Evolutionary conservation across 1,284 basidiomycete species (phyloP).

Genomic region (Trametes sp.): DNA sequence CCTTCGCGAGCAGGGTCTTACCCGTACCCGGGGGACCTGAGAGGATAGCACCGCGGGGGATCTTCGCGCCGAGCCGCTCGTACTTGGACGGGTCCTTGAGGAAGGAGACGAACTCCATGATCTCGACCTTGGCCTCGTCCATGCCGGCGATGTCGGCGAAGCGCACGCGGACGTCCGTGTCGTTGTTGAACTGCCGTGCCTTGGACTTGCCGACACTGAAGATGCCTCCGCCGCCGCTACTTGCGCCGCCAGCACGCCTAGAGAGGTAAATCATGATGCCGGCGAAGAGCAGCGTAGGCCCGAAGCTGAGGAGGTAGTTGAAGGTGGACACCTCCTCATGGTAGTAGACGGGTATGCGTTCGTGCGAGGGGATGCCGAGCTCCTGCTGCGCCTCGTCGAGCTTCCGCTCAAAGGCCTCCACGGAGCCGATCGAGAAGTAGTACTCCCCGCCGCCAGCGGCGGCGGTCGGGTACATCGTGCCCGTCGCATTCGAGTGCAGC

Average conservation of each 20-base stretch:
- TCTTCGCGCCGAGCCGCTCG: slow-evolving; percentile 97
- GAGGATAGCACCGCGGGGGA: slow-evolving; percentile 97
- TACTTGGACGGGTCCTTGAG: slow-evolving; percentile 96
- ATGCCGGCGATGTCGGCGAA: slow-evolving; percentile 98
- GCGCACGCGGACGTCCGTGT: slow-evolving; percentile 92
- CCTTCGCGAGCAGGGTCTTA: slow-evolving; percentile 98
- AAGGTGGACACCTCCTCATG: slow-evolving; percentile 92
- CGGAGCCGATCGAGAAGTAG: slow-evolving; percentile 97
- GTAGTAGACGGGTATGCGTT: slow-evolving; percentile 97
- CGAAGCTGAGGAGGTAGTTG: slow-evolving; percentile 89
- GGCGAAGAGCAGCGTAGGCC: slow-evolving; percentile 91
- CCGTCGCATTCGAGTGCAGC: slow-evolving; percentile 86
- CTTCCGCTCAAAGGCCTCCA: slow-evolving; percentile 96
- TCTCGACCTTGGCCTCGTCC: slow-evolving; percentile 99
- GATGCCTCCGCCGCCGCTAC: slow-evolving; percentile 85
- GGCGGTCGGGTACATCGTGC: slow-evolving; percentile 70
- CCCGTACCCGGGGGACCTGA: slow-evolving; percentile 99
- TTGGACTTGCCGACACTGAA: slow-evolving; percentile 98
- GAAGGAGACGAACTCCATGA: slow-evolving; percentile 99
- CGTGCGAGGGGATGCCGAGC: slow-evolving; percentile 89
- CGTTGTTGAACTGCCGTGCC: slow-evolving; percentile 97
- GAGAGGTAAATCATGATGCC: slow-evolving; percentile 94
- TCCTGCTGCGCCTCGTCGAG: slow-evolving; percentile 94
- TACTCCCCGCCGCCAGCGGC: slow-evolving; percentile 67
- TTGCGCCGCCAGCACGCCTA: slow-evolving; percentile 73